phyloP scores from a whole-genome alignment of 345 rosid genomes.

The Sonneratia caseolaris region DNA sequence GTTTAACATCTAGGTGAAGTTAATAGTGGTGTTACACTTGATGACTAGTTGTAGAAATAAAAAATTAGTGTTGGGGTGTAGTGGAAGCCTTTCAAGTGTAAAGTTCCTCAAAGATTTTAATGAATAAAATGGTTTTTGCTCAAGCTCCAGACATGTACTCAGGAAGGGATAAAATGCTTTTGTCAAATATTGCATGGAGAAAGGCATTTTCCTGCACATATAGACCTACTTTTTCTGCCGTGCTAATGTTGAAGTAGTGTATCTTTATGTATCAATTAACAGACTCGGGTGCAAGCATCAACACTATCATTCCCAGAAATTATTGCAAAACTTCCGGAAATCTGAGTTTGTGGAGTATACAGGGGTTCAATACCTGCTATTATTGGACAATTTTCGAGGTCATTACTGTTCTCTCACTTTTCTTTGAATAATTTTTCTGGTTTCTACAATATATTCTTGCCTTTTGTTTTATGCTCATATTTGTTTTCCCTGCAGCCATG shows the following conservation, averaged over 20 bases:
- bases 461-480: slow-evolving; percentile 6
- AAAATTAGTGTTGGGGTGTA: not conserved
- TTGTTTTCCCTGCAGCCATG: slow-evolving; percentile 11
- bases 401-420: slow-evolving; percentile 2
- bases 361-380: slow-evolving; percentile 96
- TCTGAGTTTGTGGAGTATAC: slow-evolving; percentile 76
- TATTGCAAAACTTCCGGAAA: slow-evolving; percentile 80
- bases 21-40: too few species aligned
- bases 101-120: not conserved
- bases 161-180: not conserved
- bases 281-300: slow-evolving; percentile 99
- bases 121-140: not conserved
- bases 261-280: not conserved
- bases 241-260: not conserved
- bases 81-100: not conserved
- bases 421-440: slow-evolving; percentile 1
- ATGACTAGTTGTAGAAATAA: too few species aligned
- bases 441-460: slow-evolving; percentile 2
- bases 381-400: slow-evolving; percentile 97
- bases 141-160: not conserved
- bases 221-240: not conserved
- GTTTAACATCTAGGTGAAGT: not conserved
- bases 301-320: slow-evolving; percentile 72
- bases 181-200: not conserved
- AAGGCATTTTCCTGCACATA: not conserved